A percentile compares a stretch with the other conserved stretches of the same genome.
Evolutionary conservation across 1,284 basidiomycete species (phyloP).

Genomic region (Hymenochaete sp.): DNA sequence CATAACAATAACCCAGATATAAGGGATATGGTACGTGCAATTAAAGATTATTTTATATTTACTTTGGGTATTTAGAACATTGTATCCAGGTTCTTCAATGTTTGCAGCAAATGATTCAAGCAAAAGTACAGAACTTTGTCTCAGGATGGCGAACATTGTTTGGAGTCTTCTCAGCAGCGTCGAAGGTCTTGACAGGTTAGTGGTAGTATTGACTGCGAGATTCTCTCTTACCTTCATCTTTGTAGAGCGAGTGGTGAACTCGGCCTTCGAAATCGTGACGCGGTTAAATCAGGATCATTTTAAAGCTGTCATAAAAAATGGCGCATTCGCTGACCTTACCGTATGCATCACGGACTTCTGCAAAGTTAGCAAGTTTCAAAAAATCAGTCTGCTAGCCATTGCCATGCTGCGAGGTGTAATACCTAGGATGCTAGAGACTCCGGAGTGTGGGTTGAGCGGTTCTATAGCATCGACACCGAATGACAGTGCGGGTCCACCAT

Average conservation of each 20-base stretch:
- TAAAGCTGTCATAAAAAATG: conserved; percentile 81
- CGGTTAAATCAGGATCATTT: conserved; percentile 90
- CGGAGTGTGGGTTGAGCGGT: conserved; percentile 63
- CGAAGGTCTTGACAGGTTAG: conserved; percentile 82
- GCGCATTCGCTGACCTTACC: conserved; percentile 92
- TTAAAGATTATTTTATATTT: conserved; percentile 3
- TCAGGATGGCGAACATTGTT: conserved; percentile 99
- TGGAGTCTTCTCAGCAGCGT: conserved; percentile 93
- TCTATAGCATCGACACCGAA: neutral
- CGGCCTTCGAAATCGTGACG: conserved; percentile 95
- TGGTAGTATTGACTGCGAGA: conserved; percentile 18
- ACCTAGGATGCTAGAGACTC: conserved; percentile 80
- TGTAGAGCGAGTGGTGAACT: conserved; percentile 82
- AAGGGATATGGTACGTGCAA: conserved; percentile 74
- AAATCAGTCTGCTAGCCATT: conserved; percentile 93
- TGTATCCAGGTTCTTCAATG: conserved; percentile 80
- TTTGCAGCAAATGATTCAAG: conserved; percentile 98
- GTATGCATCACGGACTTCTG: conserved; percentile 99
- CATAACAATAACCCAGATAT: conserved; percentile 94
- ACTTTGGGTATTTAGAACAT: conserved; percentile 2
- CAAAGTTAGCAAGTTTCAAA: conserved; percentile 98
- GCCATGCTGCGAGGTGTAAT: conserved; percentile 92
- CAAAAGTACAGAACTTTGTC: conserved; percentile 88
- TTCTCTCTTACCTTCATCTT: conserved; percentile 6
- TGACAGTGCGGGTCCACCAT: conserved; percentile 21